Evolutionary conservation across 805 yeast genomes (phyloP), one percentile per base, ranked within the genome.

Genomic region (Candida ponderosae): DNA sequence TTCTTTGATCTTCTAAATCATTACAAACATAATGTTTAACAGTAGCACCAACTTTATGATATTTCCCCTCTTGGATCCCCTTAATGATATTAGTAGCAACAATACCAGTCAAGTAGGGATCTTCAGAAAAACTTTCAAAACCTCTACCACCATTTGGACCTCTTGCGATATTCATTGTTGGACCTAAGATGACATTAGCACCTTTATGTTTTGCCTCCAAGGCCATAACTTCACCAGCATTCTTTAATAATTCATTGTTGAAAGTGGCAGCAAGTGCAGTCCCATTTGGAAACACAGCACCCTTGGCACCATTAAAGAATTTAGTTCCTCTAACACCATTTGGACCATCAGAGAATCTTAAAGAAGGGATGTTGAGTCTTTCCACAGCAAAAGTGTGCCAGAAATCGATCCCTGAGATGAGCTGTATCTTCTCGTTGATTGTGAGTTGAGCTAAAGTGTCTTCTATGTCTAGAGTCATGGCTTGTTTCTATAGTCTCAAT

Each of bases 21-120:
- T 79, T 79, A 51, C 79, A 69, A 17, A 74, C 80, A 53, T 56
- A 79, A 54, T 79, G 85, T 56, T 79, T 79, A 47, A 77, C 60
- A 27, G 78, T 69, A 9, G 82, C 80, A 34, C 68, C 66, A 31
- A 78, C 60, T 33, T 70, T 65, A n/a, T n/a, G n/a, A n/a, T n/a
- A n/a, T n/a, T n/a, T 24, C 34, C 61, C 54, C 27, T 56, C 48
- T 52, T 78, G 84, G 37, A 79, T 67, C 29, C 85, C 85, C 32
- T 64, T 59, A 40, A 76, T 60, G 29, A 72, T 58, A 14, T 63
- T 54, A n/a, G 76, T 65, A 27, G 82, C 68, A 15, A 55, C 62
- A 13, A 56, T 38, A 39, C 76, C 76, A 6, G 72, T 53, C 24
- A 70, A 50, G 26, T 63, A 56, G 4, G 84, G 84, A 49, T 78